phyloP scores from a whole-genome alignment of 2,329 filamentous ascomycete species.

The Colletotrichum tabaci region DNA sequence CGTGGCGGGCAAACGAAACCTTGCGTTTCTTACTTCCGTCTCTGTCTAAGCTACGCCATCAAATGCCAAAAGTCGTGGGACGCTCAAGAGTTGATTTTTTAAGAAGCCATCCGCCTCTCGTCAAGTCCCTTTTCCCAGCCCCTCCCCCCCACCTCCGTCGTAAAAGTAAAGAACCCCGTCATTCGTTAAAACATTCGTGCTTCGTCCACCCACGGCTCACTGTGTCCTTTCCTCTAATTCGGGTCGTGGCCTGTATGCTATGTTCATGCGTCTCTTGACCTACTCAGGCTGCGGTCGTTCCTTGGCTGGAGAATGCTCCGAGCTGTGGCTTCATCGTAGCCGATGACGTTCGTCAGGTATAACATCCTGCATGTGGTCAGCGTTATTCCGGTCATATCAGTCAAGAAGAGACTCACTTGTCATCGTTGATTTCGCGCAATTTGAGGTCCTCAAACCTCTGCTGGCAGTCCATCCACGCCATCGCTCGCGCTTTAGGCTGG shows the following conservation, averaged over 20 bases:
- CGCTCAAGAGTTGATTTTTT: conserved; percentile 27
- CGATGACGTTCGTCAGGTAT: conserved; percentile 42
- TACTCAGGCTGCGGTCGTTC: conserved; percentile 35
- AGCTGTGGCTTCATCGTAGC: conserved; percentile 43
- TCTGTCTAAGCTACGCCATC: conserved; percentile 40
- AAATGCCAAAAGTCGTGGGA: conserved; percentile 40
- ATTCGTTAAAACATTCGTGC: conserved; percentile 20
- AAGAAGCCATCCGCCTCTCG: conserved; percentile 31
- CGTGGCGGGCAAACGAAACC: conserved; percentile 11
- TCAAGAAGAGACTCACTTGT: conserved; percentile 75
- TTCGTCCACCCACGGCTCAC: conserved; percentile 11
- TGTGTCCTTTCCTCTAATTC: conserved; percentile 17
- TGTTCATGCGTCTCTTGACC: conserved; percentile 12
- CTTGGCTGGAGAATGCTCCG: conserved; percentile 35
- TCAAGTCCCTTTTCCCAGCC: conserved; percentile 32
- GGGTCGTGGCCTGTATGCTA: conserved; percentile 6
- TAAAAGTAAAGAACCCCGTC: conserved; percentile 12
- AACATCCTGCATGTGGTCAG: conserved; percentile 33
- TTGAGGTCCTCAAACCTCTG: conserved; percentile 81
- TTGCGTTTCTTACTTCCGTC: conserved; percentile 4
- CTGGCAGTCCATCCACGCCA: conserved; percentile 81
- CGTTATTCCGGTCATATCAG: background rate
- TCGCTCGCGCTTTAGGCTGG: conserved; percentile 74
- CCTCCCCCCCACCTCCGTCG: background rate
- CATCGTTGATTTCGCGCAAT: conserved; percentile 76